phyloP scores from a whole-genome alignment of 1,139 yeast genomes.

The Geotrichum phurueaensis region DNA sequence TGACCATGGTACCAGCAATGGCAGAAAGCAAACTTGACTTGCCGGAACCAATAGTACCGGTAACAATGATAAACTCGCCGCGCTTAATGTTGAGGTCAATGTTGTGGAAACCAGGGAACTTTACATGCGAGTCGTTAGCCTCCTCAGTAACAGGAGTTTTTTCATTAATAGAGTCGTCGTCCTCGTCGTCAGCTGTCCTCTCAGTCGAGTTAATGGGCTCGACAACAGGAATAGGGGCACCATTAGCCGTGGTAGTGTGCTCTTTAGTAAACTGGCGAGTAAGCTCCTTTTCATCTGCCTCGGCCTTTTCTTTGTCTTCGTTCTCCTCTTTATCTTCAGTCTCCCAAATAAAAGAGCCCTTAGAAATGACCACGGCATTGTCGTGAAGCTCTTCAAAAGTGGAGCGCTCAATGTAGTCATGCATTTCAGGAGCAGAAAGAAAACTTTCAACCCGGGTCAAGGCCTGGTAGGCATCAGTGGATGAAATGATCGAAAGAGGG shows the following conservation, averaged over 20 bases:
- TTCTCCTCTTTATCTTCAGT: constrained; percentile 33
- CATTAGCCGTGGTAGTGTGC: constrained; percentile 25
- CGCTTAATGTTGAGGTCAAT: constrained; percentile 42
- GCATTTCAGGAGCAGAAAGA: constrained; percentile 42
- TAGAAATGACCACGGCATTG: constrained; percentile 44
- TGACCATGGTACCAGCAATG: constrained; percentile 55
- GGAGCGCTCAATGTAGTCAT: constrained; percentile 31
- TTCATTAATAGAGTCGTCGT: constrained; percentile 27
- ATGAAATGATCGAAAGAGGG: constrained; percentile 58
- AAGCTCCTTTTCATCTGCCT: constrained; percentile 17
- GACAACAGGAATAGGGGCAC: constrained; percentile 26
- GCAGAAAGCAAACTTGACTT: constrained; percentile 60
- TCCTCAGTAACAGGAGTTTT: not conserved
- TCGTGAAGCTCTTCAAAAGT: constrained; percentile 31
- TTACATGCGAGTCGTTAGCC: constrained; percentile 20
- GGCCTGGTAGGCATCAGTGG: constrained; percentile 66
- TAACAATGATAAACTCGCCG: constrained; percentile 62
- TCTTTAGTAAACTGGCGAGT: constrained; percentile 27
- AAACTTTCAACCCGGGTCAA: constrained; percentile 52
- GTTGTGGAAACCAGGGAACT: constrained; percentile 43
- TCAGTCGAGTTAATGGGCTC: constrained; percentile 35
- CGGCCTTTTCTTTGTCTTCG: constrained; percentile 24
- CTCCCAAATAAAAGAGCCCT: constrained; percentile 70
- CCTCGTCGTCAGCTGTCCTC: constrained; percentile 10
- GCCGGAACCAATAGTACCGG: constrained; percentile 69